Conservation (phyloP, 2,329 filamentous ascomycete genomes). For the Penicillium sp. region DNA sequence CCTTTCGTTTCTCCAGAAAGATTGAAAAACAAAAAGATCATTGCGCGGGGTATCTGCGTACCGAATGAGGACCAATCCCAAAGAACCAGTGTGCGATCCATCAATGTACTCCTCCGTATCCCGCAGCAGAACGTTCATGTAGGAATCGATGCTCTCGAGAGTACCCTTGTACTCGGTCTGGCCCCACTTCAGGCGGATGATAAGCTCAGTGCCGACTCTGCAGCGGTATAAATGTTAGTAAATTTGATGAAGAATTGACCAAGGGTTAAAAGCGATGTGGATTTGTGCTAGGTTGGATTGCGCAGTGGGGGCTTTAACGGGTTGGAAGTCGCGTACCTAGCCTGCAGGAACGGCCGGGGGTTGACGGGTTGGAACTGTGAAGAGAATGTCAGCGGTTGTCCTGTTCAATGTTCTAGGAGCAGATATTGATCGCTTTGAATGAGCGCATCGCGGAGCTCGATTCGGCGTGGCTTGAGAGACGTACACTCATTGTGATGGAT, state of each 20-base stretch:
- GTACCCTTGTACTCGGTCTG: conserved; percentile 96
- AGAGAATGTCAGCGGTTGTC: conserved; percentile 9
- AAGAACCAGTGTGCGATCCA: conserved; percentile 78
- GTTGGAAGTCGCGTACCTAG: conserved; percentile 66
- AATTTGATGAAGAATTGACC: not conserved
- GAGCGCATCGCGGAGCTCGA: conserved; percentile 14
- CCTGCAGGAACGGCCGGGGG: conserved; percentile 94
- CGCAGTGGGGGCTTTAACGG: not conserved
- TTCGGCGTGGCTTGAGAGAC: conserved; percentile 16
- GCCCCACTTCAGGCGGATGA: conserved; percentile 96
- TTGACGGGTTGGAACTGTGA: conserved; percentile 85
- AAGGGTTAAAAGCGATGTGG: conserved; percentile 13
- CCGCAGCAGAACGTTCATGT: conserved; percentile 97
- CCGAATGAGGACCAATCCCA: conserved; percentile 93
- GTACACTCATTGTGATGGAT: conserved; percentile 38
- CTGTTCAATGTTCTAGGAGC: not conserved
- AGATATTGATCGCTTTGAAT: not conserved
- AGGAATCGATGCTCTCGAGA: conserved; percentile 91
- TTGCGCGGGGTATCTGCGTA: no score
- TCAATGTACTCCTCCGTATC: conserved; percentile 91
- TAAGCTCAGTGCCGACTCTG: conserved; percentile 86
- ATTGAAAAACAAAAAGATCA: no score
- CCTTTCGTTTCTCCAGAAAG: not conserved
- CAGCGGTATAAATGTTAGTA: not conserved
- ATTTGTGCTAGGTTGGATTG: not conserved